phyloP scores from a whole-genome alignment of 2,329 filamentous ascomycete genomes.

The Pyrenochaeta sp. region DNA sequence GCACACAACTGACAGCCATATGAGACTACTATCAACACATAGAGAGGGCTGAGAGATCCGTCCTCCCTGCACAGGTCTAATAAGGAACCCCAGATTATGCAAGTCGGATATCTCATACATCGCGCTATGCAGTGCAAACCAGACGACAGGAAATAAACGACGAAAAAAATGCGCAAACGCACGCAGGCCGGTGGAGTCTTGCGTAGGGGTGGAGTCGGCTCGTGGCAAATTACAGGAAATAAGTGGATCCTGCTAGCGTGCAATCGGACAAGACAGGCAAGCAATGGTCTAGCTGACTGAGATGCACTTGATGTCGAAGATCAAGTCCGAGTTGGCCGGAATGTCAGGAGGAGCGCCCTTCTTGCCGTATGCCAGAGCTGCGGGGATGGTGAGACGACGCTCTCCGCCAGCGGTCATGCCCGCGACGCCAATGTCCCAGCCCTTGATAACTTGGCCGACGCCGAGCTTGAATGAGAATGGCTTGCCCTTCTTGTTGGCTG shows the following conservation, averaged over 20 bases:
- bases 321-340: constrained; percentile 86
- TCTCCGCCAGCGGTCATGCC: constrained; percentile 96
- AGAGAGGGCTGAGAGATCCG: constrained; percentile 47
- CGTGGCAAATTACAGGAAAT: constrained; percentile 32
- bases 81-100: constrained; percentile 43
- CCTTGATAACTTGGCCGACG: constrained; percentile 95
- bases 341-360: constrained; percentile 79
- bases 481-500: constrained; percentile 98
- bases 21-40: constrained; percentile 18
- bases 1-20: constrained; percentile 16
- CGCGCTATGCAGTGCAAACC: constrained; percentile 45
- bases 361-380: constrained; percentile 88
- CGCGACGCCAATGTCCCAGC: constrained; percentile 93
- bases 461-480: constrained; percentile 97
- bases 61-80: constrained; percentile 51
- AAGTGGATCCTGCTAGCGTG: constrained; percentile 29
- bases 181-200: constrained; percentile 24
- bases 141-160: constrained; percentile 26
- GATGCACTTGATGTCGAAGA: constrained; percentile 77
- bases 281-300: constrained; percentile 53
- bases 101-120: constrained; percentile 53
- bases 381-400: constrained; percentile 88
- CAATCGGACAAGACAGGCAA: constrained; percentile 10
- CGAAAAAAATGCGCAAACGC: constrained; percentile 24
- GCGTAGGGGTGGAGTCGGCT: constrained; percentile 42